Conservation (phyloP, 495 filamentous ascomycete genomes). For the Lindgomyces ingoldianus region DNA sequence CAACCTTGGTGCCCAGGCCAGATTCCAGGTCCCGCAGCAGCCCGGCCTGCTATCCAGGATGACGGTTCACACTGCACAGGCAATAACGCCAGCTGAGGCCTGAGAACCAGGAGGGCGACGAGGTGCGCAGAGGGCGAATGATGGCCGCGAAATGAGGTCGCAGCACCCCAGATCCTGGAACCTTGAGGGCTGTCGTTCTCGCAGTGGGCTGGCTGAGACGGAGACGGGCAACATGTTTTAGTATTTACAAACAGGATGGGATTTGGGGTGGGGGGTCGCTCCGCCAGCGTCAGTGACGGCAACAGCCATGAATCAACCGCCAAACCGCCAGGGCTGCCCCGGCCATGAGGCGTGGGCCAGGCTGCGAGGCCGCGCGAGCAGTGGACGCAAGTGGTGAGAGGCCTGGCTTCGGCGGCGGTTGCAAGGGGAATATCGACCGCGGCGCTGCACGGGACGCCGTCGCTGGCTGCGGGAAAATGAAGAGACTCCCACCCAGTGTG, state of each 20-base stretch:
- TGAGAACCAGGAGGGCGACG: neutral
- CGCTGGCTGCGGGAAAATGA: slow-evolving; percentile 1
- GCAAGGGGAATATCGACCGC: slow-evolving; percentile 9
- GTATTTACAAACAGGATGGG: neutral
- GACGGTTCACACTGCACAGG: slow-evolving; percentile 12
- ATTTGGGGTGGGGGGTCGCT: neutral
- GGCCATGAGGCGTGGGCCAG: slow-evolving; percentile 12
- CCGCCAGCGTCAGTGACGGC: neutral
- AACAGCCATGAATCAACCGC: slow-evolving; percentile 2
- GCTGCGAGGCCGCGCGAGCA: neutral
- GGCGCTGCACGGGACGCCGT: neutral
- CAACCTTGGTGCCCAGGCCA: slow-evolving; percentile 6
- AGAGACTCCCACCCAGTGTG: neutral
- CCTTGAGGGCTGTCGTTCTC: slow-evolving; percentile 10
- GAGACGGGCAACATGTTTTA: neutral
- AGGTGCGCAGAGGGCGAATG: slow-evolving; percentile 6
- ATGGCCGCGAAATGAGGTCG: slow-evolving; percentile 16
- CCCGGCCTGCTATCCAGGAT: slow-evolving; percentile 12
- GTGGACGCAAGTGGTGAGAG: neutral
- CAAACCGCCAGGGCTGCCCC: slow-evolving; percentile 8
- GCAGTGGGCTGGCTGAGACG: slow-evolving; percentile 26
- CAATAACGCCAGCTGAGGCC: slow-evolving; percentile 24
- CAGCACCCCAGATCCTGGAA: slow-evolving; percentile 1
- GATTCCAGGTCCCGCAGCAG: neutral
- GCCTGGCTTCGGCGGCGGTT: slow-evolving; percentile 1